Evolutionary conservation across 345 rosid species (phyloP).

Genomic region (Eucalyptus dawsonii): DNA sequence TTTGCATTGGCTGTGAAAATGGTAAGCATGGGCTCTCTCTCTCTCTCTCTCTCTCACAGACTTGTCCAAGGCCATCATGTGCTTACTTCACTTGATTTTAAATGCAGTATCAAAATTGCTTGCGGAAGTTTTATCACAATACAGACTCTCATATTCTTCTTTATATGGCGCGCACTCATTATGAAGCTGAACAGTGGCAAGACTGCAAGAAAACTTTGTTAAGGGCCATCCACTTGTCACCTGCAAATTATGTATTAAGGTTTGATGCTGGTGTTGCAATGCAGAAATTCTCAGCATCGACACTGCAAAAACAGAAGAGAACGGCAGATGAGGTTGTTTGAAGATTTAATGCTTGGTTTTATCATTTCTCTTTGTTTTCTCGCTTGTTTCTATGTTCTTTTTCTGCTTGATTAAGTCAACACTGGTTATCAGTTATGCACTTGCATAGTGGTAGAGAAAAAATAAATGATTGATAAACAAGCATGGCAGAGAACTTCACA

Average conservation of each 20-base stretch:
- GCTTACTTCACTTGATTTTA: neutral
- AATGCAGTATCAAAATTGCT: slow-evolving; percentile 93
- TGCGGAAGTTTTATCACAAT: slow-evolving; percentile 80
- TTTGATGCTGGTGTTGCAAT: slow-evolving; percentile 97
- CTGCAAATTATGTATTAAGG: slow-evolving; percentile 85
- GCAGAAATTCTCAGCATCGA: slow-evolving; percentile 97
- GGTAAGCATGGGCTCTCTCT: slow-evolving; percentile 24
- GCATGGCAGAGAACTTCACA: neutral
- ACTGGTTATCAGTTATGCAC: neutral
- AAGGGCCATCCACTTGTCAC: slow-evolving; percentile 91
- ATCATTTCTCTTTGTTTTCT: neutral
- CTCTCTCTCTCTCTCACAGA: neutral
- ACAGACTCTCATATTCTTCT: slow-evolving; percentile 92
- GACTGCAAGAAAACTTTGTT: slow-evolving; percentile 92
- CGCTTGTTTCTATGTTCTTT: neutral
- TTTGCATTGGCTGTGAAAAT: slow-evolving; percentile 92
- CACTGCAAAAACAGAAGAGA: slow-evolving; percentile 82
- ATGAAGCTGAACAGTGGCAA: slow-evolving; percentile 99
- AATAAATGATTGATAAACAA: neutral
- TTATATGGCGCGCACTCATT: slow-evolving; percentile 89
- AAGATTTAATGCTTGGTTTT: neutral
- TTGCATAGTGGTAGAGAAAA: neutral
- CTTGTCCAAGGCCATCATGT: neutral
- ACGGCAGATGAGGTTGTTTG: slow-evolving; percentile 82
- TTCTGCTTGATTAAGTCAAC: neutral